Conservation (phyloP, 2,329 filamentous ascomycete species). For the Exophiala phaeomuriformis region DNA sequence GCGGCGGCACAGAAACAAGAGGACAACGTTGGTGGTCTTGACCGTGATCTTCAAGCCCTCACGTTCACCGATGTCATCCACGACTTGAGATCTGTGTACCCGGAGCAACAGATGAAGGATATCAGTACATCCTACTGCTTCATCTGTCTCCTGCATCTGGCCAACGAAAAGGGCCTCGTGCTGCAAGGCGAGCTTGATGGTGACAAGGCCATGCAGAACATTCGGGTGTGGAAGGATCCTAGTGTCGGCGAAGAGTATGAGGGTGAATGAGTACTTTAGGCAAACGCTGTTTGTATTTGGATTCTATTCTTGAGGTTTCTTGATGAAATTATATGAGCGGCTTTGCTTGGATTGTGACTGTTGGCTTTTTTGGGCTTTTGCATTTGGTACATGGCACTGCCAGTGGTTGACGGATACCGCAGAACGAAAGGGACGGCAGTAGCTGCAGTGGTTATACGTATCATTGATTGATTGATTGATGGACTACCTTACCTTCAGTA, state of each 20-base stretch:
- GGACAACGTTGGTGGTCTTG: too few species aligned
- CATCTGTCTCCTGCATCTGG: slow-evolving; percentile 82
- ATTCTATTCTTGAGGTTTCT: not conserved
- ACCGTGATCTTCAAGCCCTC: slow-evolving; percentile 43
- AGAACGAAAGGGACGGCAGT: too few species aligned
- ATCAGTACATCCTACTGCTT: slow-evolving; percentile 93
- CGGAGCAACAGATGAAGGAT: slow-evolving; percentile 77
- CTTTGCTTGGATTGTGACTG: not conserved
- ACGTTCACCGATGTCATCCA: slow-evolving; percentile 93
- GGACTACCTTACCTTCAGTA: too few species aligned
- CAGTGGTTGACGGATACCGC: too few species aligned
- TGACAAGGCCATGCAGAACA: slow-evolving; percentile 36
- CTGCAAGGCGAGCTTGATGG: slow-evolving; percentile 56
- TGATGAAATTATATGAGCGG: not conserved
- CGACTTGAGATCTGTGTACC: slow-evolving; percentile 75
- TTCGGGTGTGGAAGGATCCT: slow-evolving; percentile 30
- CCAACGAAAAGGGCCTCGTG: slow-evolving; percentile 83
- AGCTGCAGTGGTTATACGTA: too few species aligned
- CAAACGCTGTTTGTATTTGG: not conserved
- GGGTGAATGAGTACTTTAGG: slow-evolving; percentile 21
- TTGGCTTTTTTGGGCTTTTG: too few species aligned
- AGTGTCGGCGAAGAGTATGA: slow-evolving; percentile 28
- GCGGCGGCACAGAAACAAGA: slow-evolving; percentile 3
- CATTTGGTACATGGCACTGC: too few species aligned
- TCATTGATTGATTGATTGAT: too few species aligned